A percentile compares a stretch with the other conserved stretches of the same genome.
These are phyloP conservation scores for Leccinum pachyderme DNA, from an alignment of 1,284 basidiomycete genomes.

Conservation along the genomic window DNA sequence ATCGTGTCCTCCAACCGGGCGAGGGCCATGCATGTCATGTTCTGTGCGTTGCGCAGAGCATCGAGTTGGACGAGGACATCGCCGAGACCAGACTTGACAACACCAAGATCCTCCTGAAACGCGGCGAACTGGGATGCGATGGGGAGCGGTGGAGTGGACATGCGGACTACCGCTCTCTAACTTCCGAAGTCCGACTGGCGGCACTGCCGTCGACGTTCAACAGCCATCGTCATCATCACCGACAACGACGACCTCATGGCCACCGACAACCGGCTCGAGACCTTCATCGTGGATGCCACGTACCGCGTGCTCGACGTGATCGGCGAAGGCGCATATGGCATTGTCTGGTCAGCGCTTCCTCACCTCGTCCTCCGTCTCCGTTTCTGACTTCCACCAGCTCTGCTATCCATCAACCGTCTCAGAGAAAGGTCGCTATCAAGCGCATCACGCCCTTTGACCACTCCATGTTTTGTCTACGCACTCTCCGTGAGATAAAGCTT, in stretches of 20 bases:
- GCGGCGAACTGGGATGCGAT: constrained; percentile 10
- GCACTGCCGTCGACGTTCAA: neutral
- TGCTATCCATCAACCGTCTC: constrained; percentile 63
- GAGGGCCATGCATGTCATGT: constrained; percentile 10
- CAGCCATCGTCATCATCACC: constrained; percentile 7
- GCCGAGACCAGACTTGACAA: constrained; percentile 15
- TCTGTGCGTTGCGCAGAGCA: constrained; percentile 15
- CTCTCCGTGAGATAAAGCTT: constrained; percentile 87
- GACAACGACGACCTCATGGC: constrained; percentile 18
- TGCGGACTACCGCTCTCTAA: neutral
- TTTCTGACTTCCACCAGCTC: constrained; percentile 43
- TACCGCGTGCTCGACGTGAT: constrained; percentile 90
- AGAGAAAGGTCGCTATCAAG: constrained; percentile 74
- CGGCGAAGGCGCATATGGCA: constrained; percentile 85
- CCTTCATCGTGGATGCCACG: constrained; percentile 44
- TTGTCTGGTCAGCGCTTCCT: constrained; percentile 57
- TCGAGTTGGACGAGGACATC: constrained; percentile 20
- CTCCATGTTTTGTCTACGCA: constrained; percentile 84
- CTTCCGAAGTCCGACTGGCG: constrained; percentile 27
- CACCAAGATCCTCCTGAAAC: constrained; percentile 9
- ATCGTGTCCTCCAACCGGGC: constrained; percentile 14
- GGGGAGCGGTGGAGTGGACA: neutral
- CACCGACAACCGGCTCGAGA: constrained; percentile 28
- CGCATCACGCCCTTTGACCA: constrained; percentile 87
- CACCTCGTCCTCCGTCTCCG: neutral